These are phyloP conservation scores for Lipomyces yamadae DNA, from an alignment of 805 yeast species.

Conservation along the genomic window DNA sequence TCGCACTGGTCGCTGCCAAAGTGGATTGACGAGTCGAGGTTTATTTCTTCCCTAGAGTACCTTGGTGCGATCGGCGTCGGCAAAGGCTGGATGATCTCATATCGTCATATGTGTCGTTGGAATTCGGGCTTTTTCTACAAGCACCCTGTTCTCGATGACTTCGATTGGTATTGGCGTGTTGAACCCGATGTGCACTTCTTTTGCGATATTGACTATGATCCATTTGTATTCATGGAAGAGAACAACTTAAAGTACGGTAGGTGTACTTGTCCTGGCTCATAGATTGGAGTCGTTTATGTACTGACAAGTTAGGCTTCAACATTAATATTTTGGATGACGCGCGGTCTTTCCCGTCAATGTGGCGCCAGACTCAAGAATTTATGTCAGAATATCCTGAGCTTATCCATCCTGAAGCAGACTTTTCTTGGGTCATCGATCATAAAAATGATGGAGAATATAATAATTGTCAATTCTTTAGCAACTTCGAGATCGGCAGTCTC, in stretches of 20 bases:
- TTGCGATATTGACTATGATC: conserved; percentile 80
- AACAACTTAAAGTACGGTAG: conserved; percentile 69
- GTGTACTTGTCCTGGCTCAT: background rate
- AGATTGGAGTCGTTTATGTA: background rate
- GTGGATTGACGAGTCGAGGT: conserved; percentile 56
- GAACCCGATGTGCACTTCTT: conserved; percentile 81
- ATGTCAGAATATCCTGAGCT: conserved; percentile 55
- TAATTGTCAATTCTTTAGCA: conserved; percentile 81
- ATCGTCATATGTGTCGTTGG: conserved; percentile 81
- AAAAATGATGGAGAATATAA: conserved; percentile 68
- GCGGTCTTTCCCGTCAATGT: conserved; percentile 56
- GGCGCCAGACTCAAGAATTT: conserved; percentile 59
- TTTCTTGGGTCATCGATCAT: conserved; percentile 51
- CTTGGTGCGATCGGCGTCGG: conserved; percentile 51
- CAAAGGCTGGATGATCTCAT: conserved; percentile 64
- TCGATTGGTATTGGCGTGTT: conserved; percentile 85
- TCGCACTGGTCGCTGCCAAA: conserved; percentile 74
- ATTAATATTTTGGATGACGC: conserved; percentile 38
- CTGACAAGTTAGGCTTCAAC: conserved; percentile 27
- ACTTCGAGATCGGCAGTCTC: conserved; percentile 67
- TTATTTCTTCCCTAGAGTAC: conserved; percentile 36
- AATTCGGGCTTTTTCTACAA: conserved; percentile 74
- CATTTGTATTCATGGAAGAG: conserved; percentile 80
- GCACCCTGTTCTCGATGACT: conserved; percentile 62
- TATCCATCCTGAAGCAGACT: conserved; percentile 57